Evolutionary conservation across 805 yeast species (phyloP).

Genomic region (Nakazawaea populi): DNA sequence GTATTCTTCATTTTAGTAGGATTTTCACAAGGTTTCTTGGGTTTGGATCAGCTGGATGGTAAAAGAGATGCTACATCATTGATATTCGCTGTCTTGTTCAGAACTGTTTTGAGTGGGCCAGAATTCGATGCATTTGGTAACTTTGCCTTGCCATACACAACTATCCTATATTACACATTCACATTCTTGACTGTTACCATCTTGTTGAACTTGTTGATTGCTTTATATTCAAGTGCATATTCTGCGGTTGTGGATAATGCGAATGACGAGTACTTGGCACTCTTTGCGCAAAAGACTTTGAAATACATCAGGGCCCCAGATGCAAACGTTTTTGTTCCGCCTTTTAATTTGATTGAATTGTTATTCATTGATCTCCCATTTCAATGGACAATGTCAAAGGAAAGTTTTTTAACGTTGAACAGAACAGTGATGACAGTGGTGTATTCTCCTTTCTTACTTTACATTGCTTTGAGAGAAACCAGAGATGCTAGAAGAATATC

Average conservation of each 20-base stretch:
- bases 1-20: constrained; percentile 68
- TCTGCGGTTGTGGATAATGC: constrained; percentile 78
- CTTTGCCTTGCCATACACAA: constrained; percentile 83
- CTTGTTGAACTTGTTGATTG: constrained; percentile 76
- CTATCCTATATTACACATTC: constrained; percentile 70
- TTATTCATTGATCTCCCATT: constrained; percentile 40
- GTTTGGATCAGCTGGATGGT: constrained; percentile 86
- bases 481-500: constrained; percentile 61
- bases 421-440: constrained; percentile 55
- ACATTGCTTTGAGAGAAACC: constrained; percentile 61
- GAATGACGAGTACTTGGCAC: constrained; percentile 77
- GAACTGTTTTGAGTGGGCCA: constrained; percentile 72
- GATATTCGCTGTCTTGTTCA: constrained; percentile 57
- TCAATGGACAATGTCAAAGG: constrained; percentile 27
- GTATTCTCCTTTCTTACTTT: constrained; percentile 61
- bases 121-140: constrained; percentile 62
- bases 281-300: constrained; percentile 78
- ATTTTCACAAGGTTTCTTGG: constrained; percentile 81
- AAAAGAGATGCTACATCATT: constrained; percentile 64
- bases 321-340: constrained; percentile 78
- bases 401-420: constrained; percentile 33
- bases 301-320: constrained; percentile 87
- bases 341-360: constrained; percentile 70
- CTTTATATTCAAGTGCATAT: constrained; percentile 81
- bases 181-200: constrained; percentile 71